Evolutionary conservation across 768 basidiomycete genomes (phyloP).

Genomic region (Leucosporidium scottii): DNA sequence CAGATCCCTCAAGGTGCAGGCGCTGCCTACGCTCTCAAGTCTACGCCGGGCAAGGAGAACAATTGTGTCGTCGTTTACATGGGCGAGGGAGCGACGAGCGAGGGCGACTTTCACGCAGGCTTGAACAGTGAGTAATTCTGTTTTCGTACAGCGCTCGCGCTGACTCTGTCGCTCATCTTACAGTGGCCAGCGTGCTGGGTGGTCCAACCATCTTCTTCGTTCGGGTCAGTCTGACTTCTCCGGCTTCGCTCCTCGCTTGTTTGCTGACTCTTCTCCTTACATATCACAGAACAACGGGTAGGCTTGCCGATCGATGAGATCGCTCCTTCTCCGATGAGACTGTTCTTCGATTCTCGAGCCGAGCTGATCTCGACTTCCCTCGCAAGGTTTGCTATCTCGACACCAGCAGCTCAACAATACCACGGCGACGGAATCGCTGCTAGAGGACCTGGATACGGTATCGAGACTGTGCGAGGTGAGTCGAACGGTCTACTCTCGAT

Average conservation of each 20-base stretch:
- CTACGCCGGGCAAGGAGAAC: conserved; percentile 59
- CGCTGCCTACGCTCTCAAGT: conserved; percentile 78
- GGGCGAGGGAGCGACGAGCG: conserved; percentile 84
- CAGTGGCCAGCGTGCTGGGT: conserved; percentile 45
- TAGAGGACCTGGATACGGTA: conserved; percentile 83
- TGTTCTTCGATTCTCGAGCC: no score
- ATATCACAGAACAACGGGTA: conserved; percentile 24
- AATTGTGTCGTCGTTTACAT: conserved; percentile 84
- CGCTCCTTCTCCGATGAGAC: background rate
- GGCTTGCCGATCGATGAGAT: background rate
- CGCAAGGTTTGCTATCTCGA: conserved; percentile 75
- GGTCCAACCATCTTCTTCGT: conserved; percentile 38
- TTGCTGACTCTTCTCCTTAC: background rate
- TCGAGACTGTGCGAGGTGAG: conserved; percentile 64
- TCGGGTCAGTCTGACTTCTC: conserved; percentile 18
- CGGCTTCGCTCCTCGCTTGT: background rate
- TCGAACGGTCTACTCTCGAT: conserved; percentile 68
- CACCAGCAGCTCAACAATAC: conserved; percentile 80
- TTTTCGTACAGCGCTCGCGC: conserved; percentile 41
- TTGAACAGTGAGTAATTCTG: conserved; percentile 45
- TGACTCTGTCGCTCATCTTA: conserved; percentile 59
- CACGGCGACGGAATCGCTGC: conserved; percentile 88
- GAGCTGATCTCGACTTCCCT: conserved; percentile 10
- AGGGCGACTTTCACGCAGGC: conserved; percentile 93
- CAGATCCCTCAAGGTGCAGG: conserved; percentile 86